Percentiles rank a stretch among this genome's conserved stretches.
Evolutionary conservation across 805 yeast genomes (phyloP).

Genomic region (Pichia scutulata): DNA sequence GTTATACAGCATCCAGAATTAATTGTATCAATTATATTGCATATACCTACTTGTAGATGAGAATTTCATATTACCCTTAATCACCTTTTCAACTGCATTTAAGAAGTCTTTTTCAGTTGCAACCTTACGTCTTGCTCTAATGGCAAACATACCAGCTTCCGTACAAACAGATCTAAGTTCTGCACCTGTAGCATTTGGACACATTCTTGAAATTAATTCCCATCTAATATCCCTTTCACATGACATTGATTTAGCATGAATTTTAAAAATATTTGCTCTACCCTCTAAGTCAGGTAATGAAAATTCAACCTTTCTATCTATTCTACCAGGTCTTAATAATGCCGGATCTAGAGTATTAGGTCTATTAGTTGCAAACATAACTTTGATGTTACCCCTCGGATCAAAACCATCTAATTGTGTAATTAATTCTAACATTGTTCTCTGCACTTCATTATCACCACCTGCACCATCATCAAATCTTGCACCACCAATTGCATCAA

Average conservation of each 20-base stretch:
- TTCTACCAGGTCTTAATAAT: slow-evolving; percentile 94
- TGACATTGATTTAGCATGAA: slow-evolving; percentile 96
- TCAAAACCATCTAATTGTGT: slow-evolving; percentile 98
- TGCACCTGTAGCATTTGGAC: slow-evolving; percentile 99
- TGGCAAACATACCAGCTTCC: slow-evolving; percentile 99
- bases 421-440: slow-evolving; percentile 97
- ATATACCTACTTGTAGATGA: slow-evolving; percentile 95
- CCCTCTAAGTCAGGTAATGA: slow-evolving; percentile 96
- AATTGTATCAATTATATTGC: slow-evolving; percentile 76
- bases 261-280: slow-evolving; percentile 93
- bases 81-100: slow-evolving; percentile 96
- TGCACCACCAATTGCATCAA: slow-evolving; percentile 99
- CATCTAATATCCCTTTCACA: slow-evolving; percentile 96
- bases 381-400: slow-evolving; percentile 97
- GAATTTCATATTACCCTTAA: slow-evolving; percentile 97
- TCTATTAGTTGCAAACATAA: slow-evolving; percentile 98
- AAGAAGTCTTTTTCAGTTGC: slow-evolving; percentile 97
- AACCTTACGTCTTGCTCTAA: slow-evolving; percentile 95
- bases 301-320: slow-evolving; percentile 97
- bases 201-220: slow-evolving; percentile 94
- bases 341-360: slow-evolving; percentile 99
- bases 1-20: background rate
- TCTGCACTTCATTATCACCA: slow-evolving; percentile 97
- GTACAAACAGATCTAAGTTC: slow-evolving; percentile 97
- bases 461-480: slow-evolving; percentile 99